Evolutionary conservation across 768 basidiomycete species (phyloP).

Genomic region (Pleurotus pulmonarius): DNA sequence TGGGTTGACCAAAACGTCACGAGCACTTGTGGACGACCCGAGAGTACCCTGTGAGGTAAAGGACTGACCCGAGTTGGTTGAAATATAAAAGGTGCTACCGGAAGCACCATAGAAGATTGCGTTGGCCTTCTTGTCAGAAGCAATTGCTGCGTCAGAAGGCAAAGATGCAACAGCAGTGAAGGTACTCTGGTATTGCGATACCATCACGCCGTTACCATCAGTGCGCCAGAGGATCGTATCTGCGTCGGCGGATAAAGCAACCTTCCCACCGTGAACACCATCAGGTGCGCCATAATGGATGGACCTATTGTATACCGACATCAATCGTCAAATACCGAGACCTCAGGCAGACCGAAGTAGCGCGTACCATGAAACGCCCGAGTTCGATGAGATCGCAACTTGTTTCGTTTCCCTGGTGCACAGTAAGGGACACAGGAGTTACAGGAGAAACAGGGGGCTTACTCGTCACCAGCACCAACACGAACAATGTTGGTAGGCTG

Average conservation of each 20-base stretch:
- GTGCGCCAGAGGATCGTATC: slow-evolving; percentile 59
- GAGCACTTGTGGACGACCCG: slow-evolving; percentile 42
- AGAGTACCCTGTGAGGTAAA: slow-evolving; percentile 41
- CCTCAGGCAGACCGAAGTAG: background rate
- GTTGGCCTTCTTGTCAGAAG: slow-evolving; percentile 59
- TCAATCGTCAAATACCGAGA: background rate
- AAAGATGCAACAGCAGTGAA: slow-evolving; percentile 49
- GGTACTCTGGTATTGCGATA: slow-evolving; percentile 45
- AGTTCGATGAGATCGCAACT: slow-evolving; percentile 53
- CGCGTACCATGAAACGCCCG: slow-evolving; percentile 46
- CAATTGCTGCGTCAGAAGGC: slow-evolving; percentile 51
- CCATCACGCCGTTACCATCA: slow-evolving; percentile 40
- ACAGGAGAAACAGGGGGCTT: slow-evolving; percentile 6
- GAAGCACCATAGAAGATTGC: slow-evolving; percentile 58
- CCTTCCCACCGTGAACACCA: slow-evolving; percentile 33
- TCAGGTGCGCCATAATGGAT: slow-evolving; percentile 52
- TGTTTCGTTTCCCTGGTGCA: slow-evolving; percentile 42
- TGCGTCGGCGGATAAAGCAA: slow-evolving; percentile 42
- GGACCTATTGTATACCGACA: slow-evolving; percentile 24
- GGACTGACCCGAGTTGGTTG: slow-evolving; percentile 51
- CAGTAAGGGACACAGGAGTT: background rate
- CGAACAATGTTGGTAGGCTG: slow-evolving; percentile 47
- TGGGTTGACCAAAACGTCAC: slow-evolving; percentile 52
- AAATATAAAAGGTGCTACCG: slow-evolving; percentile 52
- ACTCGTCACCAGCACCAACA: slow-evolving; percentile 47